Evolutionary conservation across 768 basidiomycete genomes (phyloP), one percentile per base, ranked within the genome.

Genomic region (Termitomyces titanicus): DNA sequence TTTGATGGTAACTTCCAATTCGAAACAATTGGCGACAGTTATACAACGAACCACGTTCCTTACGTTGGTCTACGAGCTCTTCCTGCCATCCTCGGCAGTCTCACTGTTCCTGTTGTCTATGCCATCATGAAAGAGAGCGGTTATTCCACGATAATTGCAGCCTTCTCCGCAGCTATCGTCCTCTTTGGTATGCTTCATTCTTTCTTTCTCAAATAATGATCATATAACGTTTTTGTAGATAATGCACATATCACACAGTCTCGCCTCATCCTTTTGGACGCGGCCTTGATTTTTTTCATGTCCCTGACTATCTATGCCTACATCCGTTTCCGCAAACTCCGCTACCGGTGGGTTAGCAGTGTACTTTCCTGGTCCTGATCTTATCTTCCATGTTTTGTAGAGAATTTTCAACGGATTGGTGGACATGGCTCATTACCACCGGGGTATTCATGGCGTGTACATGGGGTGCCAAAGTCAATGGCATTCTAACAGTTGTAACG

Each of bases 51-150:
- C 63, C 85, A 94, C 58, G 94, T 99, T 0, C 95, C 97, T 8
- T 99, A 91, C 64, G 84, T 96, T 50, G 95, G 94, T 60, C 86
- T 99, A 84, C 82, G 97, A 38, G 87, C 91, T 5, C 81, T 98
- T 18, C 94, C 94, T 6, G 97, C 96, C 3, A 82, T 97, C 58
- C 78, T 99, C 29, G 93, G 92, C 47, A 90, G 89, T 73, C 74
- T 97, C 25, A 98, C 96, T 1, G 72, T 98, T 13, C 91, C 95
- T 0, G 75, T 98, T 57, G 86, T 98, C 0, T 99, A 94, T 65
- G 88, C 82, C 22, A 98, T 96, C 70, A 98, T 98, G 97, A 90
- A 97, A 71, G 94, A 98, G 76, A 89, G 89, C 57, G 97, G 97
- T 6, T 98, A 96, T 68, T 94, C 95, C 0, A 91, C 93, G 5